These are phyloP conservation scores for Salix caprea DNA, from an alignment of 345 rosid species.

Conservation along the genomic window DNA sequence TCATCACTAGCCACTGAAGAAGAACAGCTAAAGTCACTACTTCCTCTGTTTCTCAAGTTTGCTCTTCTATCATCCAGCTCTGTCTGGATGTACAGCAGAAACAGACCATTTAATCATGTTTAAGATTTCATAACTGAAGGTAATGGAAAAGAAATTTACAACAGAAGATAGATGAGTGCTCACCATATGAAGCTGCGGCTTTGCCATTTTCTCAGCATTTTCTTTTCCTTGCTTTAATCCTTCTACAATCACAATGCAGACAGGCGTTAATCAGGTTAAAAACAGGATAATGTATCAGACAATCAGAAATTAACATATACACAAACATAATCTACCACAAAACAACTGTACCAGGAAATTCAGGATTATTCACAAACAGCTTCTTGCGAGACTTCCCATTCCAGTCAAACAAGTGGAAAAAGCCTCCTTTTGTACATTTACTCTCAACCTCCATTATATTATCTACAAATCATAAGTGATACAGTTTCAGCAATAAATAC, in stretches of 20 bases:
- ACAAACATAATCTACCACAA: background rate
- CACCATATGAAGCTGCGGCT: slow-evolving; percentile 39
- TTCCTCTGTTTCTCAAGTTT: slow-evolving; percentile 35
- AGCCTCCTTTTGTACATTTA: slow-evolving; percentile 64
- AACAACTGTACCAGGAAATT: slow-evolving; percentile 36
- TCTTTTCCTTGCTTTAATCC: slow-evolving; percentile 43
- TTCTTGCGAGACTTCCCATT: slow-evolving; percentile 80
- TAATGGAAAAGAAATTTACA: slow-evolving; percentile 1
- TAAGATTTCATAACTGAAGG: background rate
- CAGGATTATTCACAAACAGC: slow-evolving; percentile 46
- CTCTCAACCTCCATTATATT: slow-evolving; percentile 62
- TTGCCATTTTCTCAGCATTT: slow-evolving; percentile 28
- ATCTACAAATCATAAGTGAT: slow-evolving; percentile 31
- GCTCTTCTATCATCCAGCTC: slow-evolving; percentile 44
- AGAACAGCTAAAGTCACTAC: slow-evolving; percentile 51
- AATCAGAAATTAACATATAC: background rate
- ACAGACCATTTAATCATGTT: slow-evolving; percentile 10
- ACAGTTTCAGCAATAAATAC: background rate
- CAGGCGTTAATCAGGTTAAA: background rate
- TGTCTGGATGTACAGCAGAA: slow-evolving; percentile 29
- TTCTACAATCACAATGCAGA: slow-evolving; percentile 24
- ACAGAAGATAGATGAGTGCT: slow-evolving; percentile 16
- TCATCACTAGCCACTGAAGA: slow-evolving; percentile 73
- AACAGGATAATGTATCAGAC: background rate
- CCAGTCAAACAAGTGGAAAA: slow-evolving; percentile 80